Conservation (phyloP, 2,329 filamentous ascomycete genomes). For the Fusarium penzigii region DNA sequence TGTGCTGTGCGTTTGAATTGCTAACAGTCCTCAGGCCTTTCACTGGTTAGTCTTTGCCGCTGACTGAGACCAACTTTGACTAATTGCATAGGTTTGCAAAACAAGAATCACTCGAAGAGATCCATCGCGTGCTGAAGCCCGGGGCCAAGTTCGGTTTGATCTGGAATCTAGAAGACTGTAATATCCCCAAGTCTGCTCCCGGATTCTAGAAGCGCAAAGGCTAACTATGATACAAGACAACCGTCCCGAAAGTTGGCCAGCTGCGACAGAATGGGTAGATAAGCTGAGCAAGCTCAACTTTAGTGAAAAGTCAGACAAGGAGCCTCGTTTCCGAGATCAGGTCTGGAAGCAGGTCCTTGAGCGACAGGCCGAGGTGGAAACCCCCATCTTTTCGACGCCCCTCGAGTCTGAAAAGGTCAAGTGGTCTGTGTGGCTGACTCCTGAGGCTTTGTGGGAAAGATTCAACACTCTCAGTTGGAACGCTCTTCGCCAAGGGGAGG, state of each 20-base stretch:
- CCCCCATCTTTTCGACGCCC: constrained; percentile 59
- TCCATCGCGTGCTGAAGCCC: constrained; percentile 65
- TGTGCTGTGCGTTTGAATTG: not conserved
- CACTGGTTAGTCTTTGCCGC: constrained; percentile 50
- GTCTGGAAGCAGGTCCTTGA: constrained; percentile 67
- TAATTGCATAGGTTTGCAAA: constrained; percentile 62
- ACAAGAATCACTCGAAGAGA: constrained; percentile 60
- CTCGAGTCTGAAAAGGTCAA: constrained; percentile 51
- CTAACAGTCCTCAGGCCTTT: constrained; percentile 43
- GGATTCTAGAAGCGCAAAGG: not conserved
- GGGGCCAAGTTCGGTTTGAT: constrained; percentile 64
- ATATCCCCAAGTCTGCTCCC: constrained; percentile 15
- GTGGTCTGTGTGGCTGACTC: constrained; percentile 53
- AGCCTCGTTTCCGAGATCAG: constrained; percentile 64
- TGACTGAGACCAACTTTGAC: not conserved
- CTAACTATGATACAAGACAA: constrained; percentile 53
- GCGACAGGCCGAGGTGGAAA: constrained; percentile 49
- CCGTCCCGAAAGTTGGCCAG: constrained; percentile 56
- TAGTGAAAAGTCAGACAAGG: constrained; percentile 53
- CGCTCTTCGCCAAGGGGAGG: constrained; percentile 55
- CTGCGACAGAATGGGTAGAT: constrained; percentile 62
- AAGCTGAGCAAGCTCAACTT: constrained; percentile 60
- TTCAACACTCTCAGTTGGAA: constrained; percentile 69
- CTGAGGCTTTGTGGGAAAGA: constrained; percentile 64
- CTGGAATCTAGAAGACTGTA: constrained; percentile 75